These are phyloP conservation scores for Apiospora rasikravindrae DNA, from an alignment of 2,329 filamentous ascomycete genomes.

Conservation along the genomic window DNA sequence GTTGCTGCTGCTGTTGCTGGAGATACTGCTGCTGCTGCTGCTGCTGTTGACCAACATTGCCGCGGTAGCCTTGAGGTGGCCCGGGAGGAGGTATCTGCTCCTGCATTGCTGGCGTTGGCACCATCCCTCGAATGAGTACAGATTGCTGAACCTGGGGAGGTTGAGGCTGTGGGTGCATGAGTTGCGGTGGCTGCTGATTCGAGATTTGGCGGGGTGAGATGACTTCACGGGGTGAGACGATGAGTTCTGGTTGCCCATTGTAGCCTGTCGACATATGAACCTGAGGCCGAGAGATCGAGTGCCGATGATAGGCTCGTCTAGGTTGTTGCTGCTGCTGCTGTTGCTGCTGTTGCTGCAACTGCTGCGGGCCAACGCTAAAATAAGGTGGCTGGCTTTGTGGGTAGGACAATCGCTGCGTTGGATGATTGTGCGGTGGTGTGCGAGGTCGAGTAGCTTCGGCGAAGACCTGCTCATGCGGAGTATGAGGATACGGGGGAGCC, in stretches of 20 bases:
- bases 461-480: conserved; percentile 60
- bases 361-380: conserved; percentile 5
- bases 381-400: conserved; percentile 25
- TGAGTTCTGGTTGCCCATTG: conserved; percentile 25
- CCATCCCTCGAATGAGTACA: conserved; percentile 50
- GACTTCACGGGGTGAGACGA: conserved; percentile 30
- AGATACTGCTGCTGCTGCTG: conserved; percentile 8
- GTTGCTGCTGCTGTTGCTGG: neutral
- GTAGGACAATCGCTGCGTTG: conserved; percentile 52
- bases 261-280: conserved; percentile 32
- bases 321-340: conserved; percentile 18
- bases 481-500: conserved; percentile 46
- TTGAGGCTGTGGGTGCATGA: conserved; percentile 54
- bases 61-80: conserved; percentile 6
- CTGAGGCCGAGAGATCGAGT: conserved; percentile 34
- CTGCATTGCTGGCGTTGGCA: conserved; percentile 42
- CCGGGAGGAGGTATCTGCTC: conserved; percentile 28
- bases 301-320: conserved; percentile 25
- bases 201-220: conserved; percentile 36
- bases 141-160: conserved; percentile 62
- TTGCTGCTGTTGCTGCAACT: conserved; percentile 15
- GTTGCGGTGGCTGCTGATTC: conserved; percentile 37
- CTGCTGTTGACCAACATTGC: conserved; percentile 19
- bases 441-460: conserved; percentile 56
- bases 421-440: conserved; percentile 63